Evolutionary conservation across 73 alveolate species (phyloP), one percentile per base, ranked within the genome.

Genomic region (Effrenium voratum): DNA sequence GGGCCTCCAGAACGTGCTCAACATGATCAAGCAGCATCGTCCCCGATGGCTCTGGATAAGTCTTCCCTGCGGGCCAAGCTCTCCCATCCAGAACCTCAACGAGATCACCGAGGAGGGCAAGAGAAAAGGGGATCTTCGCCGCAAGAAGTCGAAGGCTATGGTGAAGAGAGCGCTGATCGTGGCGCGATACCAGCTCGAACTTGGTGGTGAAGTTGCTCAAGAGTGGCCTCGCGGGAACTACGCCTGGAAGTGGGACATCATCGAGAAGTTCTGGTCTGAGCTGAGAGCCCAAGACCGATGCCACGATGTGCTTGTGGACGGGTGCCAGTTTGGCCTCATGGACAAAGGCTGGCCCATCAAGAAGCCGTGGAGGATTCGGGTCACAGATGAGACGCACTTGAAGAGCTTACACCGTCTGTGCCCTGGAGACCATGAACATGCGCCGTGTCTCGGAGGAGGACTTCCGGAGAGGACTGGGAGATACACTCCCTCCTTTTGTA

Each of bases 321-420:
- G 86, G 4, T 75, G 86, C 86, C 6, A 40, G 86, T 75, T 41
- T 75, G 86, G 86, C 55, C 86, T 75, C 45, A 52, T n/a, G 8
- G 19, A 28, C 49, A 6, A 26, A 2, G 59, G 26, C 36, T 52
- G 52, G 6, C 26, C 26, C 45, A 34, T 2, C 26, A 28, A 36
- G 36, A 75, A 75, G 40, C 86, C 86, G 13, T 75, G 86, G 86
- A 75, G 34, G 34, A 15, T 75, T 38, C 86, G 86, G 12, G 2
- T 38, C 10, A 41, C 10, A 2, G 30, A n/a, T 2, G 12, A 12
- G 22, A 57, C 59, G 2, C 59, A 12, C 40, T 41, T 75, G 34
- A 10, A 5, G 40, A 1, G 4, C 38, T 6, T 75, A 57, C 59
- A 38, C 34, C 55, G 59, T 16, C 34, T 10, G 8, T 75, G 86